Conservation (phyloP, 768 basidiomycete genomes). For the Naganishia vaughanmartiniae region DNA sequence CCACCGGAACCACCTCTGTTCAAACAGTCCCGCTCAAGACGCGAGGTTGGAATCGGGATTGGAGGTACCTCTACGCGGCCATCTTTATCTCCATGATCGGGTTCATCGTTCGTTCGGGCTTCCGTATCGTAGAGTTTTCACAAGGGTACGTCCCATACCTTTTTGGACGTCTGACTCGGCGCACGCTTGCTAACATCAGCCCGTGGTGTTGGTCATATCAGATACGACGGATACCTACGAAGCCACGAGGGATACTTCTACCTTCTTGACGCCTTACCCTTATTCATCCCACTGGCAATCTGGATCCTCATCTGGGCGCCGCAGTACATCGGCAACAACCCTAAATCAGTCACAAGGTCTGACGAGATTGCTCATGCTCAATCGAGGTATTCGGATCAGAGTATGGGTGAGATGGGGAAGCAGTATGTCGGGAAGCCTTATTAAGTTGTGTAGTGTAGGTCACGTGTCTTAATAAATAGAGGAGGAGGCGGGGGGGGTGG, state of each 20-base stretch:
- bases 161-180: no score
- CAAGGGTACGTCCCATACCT: conserved; percentile 34
- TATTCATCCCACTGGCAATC: conserved; percentile 44
- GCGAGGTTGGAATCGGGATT: conserved; percentile 11
- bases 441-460: neutral
- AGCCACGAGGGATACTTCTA: conserved; percentile 48
- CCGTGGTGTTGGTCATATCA: neutral
- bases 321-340: conserved; percentile 17
- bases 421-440: neutral
- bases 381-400: conserved; percentile 17
- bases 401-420: neutral
- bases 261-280: conserved; percentile 48
- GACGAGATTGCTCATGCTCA: conserved; percentile 2
- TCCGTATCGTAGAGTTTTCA: conserved; percentile 25
- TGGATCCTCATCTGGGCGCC: conserved; percentile 49
- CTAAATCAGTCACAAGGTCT: neutral
- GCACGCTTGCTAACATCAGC: neutral
- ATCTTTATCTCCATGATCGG: conserved; percentile 24
- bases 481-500: no score
- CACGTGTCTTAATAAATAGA: no score
- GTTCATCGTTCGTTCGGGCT: conserved; percentile 26
- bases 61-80: conserved; percentile 23
- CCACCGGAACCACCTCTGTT: neutral
- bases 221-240: conserved; percentile 47
- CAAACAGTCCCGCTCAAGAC: neutral